phyloP scores from a whole-genome alignment of 2,329 filamentous ascomycete genomes.

The Aspergillus candidus region DNA sequence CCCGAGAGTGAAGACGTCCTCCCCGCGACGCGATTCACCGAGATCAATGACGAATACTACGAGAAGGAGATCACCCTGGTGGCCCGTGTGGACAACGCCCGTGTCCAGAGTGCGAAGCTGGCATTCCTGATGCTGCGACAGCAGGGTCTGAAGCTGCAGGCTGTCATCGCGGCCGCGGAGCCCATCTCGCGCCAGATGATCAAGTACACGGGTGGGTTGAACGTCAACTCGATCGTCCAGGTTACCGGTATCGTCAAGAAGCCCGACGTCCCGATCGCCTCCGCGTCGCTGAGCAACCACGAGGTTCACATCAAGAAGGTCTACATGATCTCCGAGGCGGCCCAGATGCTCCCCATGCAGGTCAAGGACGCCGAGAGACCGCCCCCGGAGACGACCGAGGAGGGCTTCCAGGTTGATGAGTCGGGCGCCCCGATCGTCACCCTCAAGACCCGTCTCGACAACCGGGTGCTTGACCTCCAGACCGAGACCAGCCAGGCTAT shows the following conservation, averaged over 20 bases:
- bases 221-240: slow-evolving; percentile 72
- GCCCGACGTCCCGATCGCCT: slow-evolving; percentile 82
- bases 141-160: slow-evolving; percentile 75
- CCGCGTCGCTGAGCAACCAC: slow-evolving; percentile 68
- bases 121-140: slow-evolving; percentile 81
- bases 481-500: slow-evolving; percentile 87
- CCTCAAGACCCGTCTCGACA: slow-evolving; percentile 80
- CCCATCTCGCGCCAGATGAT: slow-evolving; percentile 81
- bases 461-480: slow-evolving; percentile 86
- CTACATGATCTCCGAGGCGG: slow-evolving; percentile 65
- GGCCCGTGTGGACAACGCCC: slow-evolving; percentile 78
- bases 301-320: slow-evolving; percentile 87
- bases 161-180: slow-evolving; percentile 60
- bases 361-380: slow-evolving; percentile 49
- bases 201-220: slow-evolving; percentile 74
- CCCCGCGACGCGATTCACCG: slow-evolving; percentile 54
- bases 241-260: slow-evolving; percentile 77
- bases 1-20: slow-evolving; percentile 54
- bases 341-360: slow-evolving; percentile 56
- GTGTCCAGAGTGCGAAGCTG: slow-evolving; percentile 85
- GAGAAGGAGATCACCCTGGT: slow-evolving; percentile 70
- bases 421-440: slow-evolving; percentile 63
- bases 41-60: slow-evolving; percentile 54
- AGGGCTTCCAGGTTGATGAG: slow-evolving; percentile 45
- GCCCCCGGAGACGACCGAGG: slow-evolving; percentile 40